Conservation (phyloP, 2,329 filamentous ascomycete species). For the Beauveria scarabaeidicola region DNA sequence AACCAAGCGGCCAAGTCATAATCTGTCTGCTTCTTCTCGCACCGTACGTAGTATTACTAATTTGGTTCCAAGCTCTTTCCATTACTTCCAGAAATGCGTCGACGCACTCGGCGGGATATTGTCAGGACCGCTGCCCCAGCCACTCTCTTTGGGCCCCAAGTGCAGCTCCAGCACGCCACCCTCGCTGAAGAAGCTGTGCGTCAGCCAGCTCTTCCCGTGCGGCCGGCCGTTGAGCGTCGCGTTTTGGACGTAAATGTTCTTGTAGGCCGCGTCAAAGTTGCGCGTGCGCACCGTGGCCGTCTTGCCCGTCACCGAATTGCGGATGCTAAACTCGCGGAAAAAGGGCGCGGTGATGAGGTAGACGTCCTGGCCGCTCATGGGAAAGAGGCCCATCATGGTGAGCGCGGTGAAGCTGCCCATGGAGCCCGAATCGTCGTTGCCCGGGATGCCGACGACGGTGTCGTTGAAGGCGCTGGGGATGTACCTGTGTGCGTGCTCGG, state of each 20-base stretch:
- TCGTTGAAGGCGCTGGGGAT: constrained; percentile 63
- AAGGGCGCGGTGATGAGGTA: constrained; percentile 45
- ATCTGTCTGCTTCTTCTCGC: too few relatives aligned
- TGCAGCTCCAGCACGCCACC: constrained; percentile 45
- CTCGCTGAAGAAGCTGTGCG: constrained; percentile 49
- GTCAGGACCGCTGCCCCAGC: constrained; percentile 10
- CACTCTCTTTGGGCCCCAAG: constrained; percentile 9
- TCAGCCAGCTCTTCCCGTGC: constrained; percentile 52
- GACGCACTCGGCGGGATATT: constrained; percentile 18
- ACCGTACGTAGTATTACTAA: too few relatives aligned
- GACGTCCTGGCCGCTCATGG: constrained; percentile 44
- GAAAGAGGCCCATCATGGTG: constrained; percentile 45
- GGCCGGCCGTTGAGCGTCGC: constrained; percentile 45
- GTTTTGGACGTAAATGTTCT: constrained; percentile 50
- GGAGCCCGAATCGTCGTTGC: constrained; percentile 45
- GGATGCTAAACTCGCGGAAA: constrained; percentile 36
- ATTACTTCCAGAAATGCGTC: constrained; percentile 17
- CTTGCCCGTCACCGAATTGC: constrained; percentile 19
- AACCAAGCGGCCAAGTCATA: too few relatives aligned
- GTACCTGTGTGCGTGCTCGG: constrained; percentile 51
- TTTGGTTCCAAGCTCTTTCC: background rate
- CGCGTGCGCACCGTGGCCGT: constrained; percentile 23
- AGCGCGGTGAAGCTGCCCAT: constrained; percentile 46
- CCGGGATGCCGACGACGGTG: constrained; percentile 47
- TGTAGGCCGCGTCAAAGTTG: constrained; percentile 34